Base-by-base conservation (phyloP, 768 basidiomycete genomes). In the Psilocybe sp. region DNA sequence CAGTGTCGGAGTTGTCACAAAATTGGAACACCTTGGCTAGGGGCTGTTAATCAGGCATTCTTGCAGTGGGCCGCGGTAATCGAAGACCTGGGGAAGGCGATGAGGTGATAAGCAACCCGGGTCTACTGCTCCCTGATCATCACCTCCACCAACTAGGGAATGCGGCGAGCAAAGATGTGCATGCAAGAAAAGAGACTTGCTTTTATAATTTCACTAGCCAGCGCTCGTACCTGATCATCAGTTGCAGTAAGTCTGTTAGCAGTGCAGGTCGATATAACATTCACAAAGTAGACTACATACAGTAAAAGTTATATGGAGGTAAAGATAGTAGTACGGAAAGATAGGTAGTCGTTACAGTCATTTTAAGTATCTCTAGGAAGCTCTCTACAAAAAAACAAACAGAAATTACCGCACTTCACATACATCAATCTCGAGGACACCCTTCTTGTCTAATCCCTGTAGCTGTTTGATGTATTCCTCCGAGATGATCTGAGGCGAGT, bases 401-500 rank as follows among this genome's bases (percentile, higher is more conserved):
- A 33, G 13, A 37, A 2, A 15, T 41, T 47, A 51, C 15, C 59
- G 49, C 19, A 49, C 45, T 39, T 57, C 54, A 46, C 54, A 59
- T 38, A 52, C 47, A 44, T 60, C 53, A 19, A 57, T 52, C 45
- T 63, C 57, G 45, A 63, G 42, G 28, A 60, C 39, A 31, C 59
- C 59, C 44, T 52, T 60, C 23, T 19, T 44, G 31, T 35, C 34
- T 15, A 62, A 44, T 14, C 47, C 49, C 12, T 46, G 51, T 8
- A 63, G 46, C 34, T 60, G 55, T 18, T 53, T 54, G 47, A 56
- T 54, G 38, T 57, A 60, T 20, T 59, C 55, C 20, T 57, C 51
- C 19, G 53, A 54, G 13, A 60, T 49, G 31, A 48, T 31, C 5
- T 50, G 40, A 6, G 49, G 36, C 5, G 51, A n/a, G 18, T 50